Percentiles rank a stretch among this genome's conserved stretches.
Conservation (phyloP, 1,284 basidiomycete genomes). For the Malassezia sp. region DNA sequence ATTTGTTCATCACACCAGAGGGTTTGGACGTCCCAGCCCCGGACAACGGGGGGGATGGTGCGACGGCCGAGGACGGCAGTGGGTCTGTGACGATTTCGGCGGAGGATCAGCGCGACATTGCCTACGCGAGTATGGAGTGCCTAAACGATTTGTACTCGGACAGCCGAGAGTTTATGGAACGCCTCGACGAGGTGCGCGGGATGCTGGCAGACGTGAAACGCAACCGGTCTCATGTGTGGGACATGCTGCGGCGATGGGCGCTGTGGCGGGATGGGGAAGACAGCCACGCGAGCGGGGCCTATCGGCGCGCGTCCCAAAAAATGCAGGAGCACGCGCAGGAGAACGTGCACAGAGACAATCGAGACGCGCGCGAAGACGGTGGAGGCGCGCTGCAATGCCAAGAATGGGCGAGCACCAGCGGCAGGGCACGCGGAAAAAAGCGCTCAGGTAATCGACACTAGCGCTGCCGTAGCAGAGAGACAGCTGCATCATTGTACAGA, state of each 20-base stretch:
- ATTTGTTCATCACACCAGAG: slow-evolving; percentile 37
- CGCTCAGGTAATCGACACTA: not conserved
- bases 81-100: slow-evolving; percentile 14
- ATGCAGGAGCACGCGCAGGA: not conserved
- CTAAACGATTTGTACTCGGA: slow-evolving; percentile 49
- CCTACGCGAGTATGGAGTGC: slow-evolving; percentile 35
- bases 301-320: not conserved
- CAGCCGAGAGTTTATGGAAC: slow-evolving; percentile 51
- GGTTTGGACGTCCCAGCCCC: slow-evolving; percentile 26
- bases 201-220: slow-evolving; percentile 12
- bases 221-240: slow-evolving; percentile 11
- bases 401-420: too few relatives aligned
- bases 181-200: slow-evolving; percentile 50
- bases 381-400: too few relatives aligned
- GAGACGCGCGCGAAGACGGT: too few relatives aligned
- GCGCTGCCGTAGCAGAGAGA: not conserved
- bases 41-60: not conserved
- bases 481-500: too few relatives aligned
- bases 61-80: slow-evolving; percentile 3
- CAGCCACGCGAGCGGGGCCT: not conserved
- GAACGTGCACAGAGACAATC: not conserved
- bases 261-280: slow-evolving; percentile 11
- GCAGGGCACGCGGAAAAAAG: too few relatives aligned
- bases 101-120: slow-evolving; percentile 35
- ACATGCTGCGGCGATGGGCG: slow-evolving; percentile 11